These are phyloP conservation scores for Paxillus ammoniavirescens DNA, from an alignment of 768 basidiomycete genomes.

Conservation along the genomic window DNA sequence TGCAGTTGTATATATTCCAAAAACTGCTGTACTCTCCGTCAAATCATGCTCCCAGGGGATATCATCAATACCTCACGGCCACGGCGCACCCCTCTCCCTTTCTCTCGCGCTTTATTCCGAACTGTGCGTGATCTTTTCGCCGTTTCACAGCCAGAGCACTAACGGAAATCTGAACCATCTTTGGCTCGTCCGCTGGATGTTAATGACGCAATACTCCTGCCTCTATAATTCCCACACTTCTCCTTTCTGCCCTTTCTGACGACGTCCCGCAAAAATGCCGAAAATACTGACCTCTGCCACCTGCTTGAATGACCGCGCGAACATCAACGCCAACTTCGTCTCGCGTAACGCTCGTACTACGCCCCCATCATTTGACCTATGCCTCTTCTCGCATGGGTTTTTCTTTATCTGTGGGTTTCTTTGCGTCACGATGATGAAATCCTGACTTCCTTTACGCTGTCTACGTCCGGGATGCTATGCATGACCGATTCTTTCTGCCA, in stretches of 20 bases:
- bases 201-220: constrained; percentile 5
- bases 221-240: constrained; percentile 10
- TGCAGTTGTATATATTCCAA: constrained; percentile 66
- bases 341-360: constrained; percentile 13
- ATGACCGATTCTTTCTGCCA: constrained; percentile 6
- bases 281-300: constrained; percentile 17
- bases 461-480: not conserved
- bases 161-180: not conserved
- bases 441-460: not conserved
- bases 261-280: constrained; percentile 1
- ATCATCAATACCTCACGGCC: constrained; percentile 48
- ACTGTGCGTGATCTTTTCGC: constrained; percentile 43
- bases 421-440: constrained; percentile 7
- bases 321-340: constrained; percentile 16
- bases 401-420: constrained; percentile 12
- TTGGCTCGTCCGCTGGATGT: constrained; percentile 7
- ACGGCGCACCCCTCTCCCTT: constrained; percentile 58
- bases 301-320: constrained; percentile 20
- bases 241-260: not conserved
- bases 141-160: constrained; percentile 2
- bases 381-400: constrained; percentile 19
- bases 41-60: constrained; percentile 50
- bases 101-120: constrained; percentile 65
- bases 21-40: constrained; percentile 58
- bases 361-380: constrained; percentile 7